Evolutionary conservation across 352 stramenopile genomes (phyloP), one percentile per base, ranked within the genome.

Genomic region (Globisporangium barbulae): DNA sequence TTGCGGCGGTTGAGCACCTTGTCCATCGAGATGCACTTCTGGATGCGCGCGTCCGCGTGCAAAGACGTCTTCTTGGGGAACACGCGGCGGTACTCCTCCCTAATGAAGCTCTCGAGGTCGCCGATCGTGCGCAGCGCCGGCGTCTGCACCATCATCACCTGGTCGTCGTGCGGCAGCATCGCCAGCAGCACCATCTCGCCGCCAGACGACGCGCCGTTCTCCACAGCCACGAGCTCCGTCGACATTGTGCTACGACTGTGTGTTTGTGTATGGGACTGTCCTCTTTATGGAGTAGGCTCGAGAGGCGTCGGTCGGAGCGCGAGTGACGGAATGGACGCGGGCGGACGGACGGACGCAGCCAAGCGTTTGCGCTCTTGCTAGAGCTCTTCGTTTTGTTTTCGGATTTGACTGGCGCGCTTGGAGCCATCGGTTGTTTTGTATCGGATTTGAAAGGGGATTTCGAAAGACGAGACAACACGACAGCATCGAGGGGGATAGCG

Each of bases 131-230:
- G 68, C 53, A 70, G 31, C 57, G 66, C 63, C 25, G 77, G 65
- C 57, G 76, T 86, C 73, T 92, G 83, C 22, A 92, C 66, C 63
- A 89, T 67, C 70, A 92, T 78, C 33, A 85, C 73, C 59, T 81
- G 67, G 49, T 88, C 73, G n/a, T 87, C 73, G 28, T 71, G 65
- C 28, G 83, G 83, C 54, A 90, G 77, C 79, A 86, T 90, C 52
- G 74, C 83, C 60, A 92, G 55, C 37, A 92, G 69, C 63, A 90
- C 76, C 72, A 91, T 88, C 65, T 91, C 82, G 37, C 19, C 45
- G n/a, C 42, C 42, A 2, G 17, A 3, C 12, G 54, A 15, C n/a
- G 28, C 39, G 39, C 62, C 56, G 53, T 75, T 72, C 67, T 70
- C 78, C 9, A 54, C 35, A 21, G 58, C 67, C 41, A 65, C 67